phyloP scores from a whole-genome alignment of 139 green algal genomes.

The Coelastrella sp. region DNA sequence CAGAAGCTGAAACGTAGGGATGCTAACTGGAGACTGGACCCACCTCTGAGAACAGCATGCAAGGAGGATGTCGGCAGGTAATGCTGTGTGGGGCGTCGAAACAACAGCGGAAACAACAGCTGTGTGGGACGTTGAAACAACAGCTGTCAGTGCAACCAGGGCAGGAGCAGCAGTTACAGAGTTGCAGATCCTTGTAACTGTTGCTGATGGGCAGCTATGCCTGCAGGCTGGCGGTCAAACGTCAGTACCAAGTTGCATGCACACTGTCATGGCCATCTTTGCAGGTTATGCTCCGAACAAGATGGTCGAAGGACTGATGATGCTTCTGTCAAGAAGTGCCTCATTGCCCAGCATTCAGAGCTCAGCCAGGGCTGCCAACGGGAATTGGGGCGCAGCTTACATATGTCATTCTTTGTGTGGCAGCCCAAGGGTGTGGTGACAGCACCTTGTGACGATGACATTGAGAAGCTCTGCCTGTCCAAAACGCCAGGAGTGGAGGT shows the following conservation, averaged over 20 bases:
- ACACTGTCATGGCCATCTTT: not conserved
- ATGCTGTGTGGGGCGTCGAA: too few relatives aligned
- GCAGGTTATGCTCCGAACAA: conserved; percentile 47
- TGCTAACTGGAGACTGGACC: conserved; percentile 86
- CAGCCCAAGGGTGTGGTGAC: conserved; percentile 68
- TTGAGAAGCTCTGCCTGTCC: conserved; percentile 62
- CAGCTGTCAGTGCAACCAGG: too few relatives aligned
- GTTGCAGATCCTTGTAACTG: too few relatives aligned
- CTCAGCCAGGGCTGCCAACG: conserved; percentile 68
- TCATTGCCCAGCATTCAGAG: conserved; percentile 63
- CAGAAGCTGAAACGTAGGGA: conserved; percentile 48
- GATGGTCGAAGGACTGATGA: conserved; percentile 47
- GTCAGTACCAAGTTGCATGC: too few relatives aligned
- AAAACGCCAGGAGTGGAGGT: conserved; percentile 50
- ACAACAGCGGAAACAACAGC: too few relatives aligned
- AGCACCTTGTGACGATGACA: conserved; percentile 78
- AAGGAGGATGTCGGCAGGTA: conserved; percentile 47
- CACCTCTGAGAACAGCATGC: conserved; percentile 79
- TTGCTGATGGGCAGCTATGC: too few relatives aligned
- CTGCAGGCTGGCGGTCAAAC: too few relatives aligned
- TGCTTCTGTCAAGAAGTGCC: conserved; percentile 78
- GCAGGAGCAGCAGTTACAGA: too few relatives aligned
- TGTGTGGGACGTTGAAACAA: too few relatives aligned
- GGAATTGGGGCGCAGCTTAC: conserved; percentile 84
- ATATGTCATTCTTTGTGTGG: conserved; percentile 92